Evolutionary conservation across 768 basidiomycete species (phyloP), one percentile per base, ranked within the genome.

Genomic region (Boletus fagicola): DNA sequence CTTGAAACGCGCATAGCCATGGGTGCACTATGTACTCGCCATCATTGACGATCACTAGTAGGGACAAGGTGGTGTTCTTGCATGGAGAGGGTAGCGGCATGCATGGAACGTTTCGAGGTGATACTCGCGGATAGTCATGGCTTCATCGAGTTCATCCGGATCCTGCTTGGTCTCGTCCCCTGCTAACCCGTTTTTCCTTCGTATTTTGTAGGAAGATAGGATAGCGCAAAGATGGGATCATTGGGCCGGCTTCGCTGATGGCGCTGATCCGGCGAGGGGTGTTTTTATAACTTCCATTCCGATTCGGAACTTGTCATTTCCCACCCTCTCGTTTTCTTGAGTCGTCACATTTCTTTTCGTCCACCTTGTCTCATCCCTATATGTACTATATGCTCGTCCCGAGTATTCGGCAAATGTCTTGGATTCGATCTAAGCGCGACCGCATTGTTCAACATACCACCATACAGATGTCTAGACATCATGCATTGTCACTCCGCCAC

Each of bases 261-360:
- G 20, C 40, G 40, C 24, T 56, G 62, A 64, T 63, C 54, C 42
- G 60, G 6, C n/a, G n/a, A 8, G 28, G 16, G 35, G 31, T 28
- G 30, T 48, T 26, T 33, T 24, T 35, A 40, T 45, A 43, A 40
- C 36, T 50, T 49, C 51, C 44, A 33, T 22, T 52, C 33, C 59
- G 44, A 55, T 46, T 24, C 22, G 45, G 39, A 42, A 38, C 39
- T 35, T 31, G 44, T 43, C 40, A 8, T 31, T 26, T 33, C 43
- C 38, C n/a, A n/a, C 16, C 40, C 33, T 48, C 30, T 33, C 11
- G 10, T 11, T 15, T 8, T 24, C 36, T 36, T 9, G 26, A 26
- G 26, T 28, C 10, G 33, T 8, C 12, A 2, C 22, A 2, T 51
- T 30, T 26, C 16, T 22, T 33, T 38, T 35, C 11, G 22, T 61